Base-by-base conservation (phyloP, 306 rosid genomes). In the Citrullus mucosospermus region DNA sequence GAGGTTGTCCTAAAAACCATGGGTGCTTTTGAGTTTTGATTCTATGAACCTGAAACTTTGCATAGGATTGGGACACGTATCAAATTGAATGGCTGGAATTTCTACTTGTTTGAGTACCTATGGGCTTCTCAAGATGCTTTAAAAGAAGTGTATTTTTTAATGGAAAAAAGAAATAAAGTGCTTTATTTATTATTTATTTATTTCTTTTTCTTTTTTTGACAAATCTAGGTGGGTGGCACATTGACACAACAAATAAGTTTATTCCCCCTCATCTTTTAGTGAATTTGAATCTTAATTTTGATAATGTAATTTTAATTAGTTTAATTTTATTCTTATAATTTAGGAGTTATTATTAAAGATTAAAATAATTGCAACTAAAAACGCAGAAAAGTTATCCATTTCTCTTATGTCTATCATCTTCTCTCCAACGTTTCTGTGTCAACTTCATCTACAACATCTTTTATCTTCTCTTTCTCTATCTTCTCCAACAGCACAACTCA, bases 201-300 rank as follows among this genome's bases (percentile, higher is more conserved):
- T 1, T 32, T 32, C 0, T 32, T 32, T 32, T 32, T 32, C 0
- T 32, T 69, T 69, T 43, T 46, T 48, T 48, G 20, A 28, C 22
- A 71, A 71, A 71, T 71, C 57, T 71, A 22, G 41, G 76, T 46
- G 76, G 76, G 76, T 71, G 53, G 55, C 36, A 69, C 75, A 67
- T 67, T 67, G 74, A 17, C 36, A 69, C 54, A 34, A 15, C 25
- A 14, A 65, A 15, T 20, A 36, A 44, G 9, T 63, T 63, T 63
- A 25, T 25, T 28, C 13, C 14, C 9, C 9, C 6, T 2, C 2
- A 8, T 3, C 2, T 58, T 20, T 58, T 58, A 0, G 2, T 60
- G 38, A 4, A 25, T 25, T 60, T 60, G 0, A 60, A 60, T 60
- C 43, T 15, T 62, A 12, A 32, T 32, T 62, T 62, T 62, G n/a